Percentiles rank a stretch among this genome's conserved stretches.
Conservation (phyloP, 2,329 filamentous ascomycete genomes). For the Apiospora phragmitis region DNA sequence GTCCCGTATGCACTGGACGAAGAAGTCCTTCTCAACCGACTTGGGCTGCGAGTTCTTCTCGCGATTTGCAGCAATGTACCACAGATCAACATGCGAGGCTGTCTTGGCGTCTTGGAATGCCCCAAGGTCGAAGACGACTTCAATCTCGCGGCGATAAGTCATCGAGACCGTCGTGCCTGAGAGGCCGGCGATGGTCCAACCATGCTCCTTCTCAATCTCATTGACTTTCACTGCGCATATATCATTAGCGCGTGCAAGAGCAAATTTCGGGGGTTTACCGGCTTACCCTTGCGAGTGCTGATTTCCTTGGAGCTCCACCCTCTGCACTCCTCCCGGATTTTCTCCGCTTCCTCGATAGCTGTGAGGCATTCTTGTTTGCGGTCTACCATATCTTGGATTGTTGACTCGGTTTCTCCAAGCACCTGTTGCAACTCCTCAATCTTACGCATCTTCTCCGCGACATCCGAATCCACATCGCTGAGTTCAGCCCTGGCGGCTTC, state of each 20-base stretch:
- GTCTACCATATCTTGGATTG: slow-evolving; percentile 62
- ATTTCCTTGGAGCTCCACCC: slow-evolving; percentile 89
- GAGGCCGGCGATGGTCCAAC: slow-evolving; percentile 72
- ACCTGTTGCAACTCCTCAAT: slow-evolving; percentile 68
- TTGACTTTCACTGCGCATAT: slow-evolving; percentile 59
- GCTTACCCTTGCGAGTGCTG: slow-evolving; percentile 70
- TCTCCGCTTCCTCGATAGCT: slow-evolving; percentile 81
- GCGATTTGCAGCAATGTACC: slow-evolving; percentile 64
- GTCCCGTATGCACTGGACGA: slow-evolving; percentile 70
- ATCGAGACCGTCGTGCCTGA: slow-evolving; percentile 66
- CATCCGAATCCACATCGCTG: slow-evolving; percentile 61
- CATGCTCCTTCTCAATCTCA: slow-evolving; percentile 63
- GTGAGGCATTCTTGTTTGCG: slow-evolving; percentile 69
- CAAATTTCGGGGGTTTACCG: not conserved
- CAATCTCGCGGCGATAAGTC: slow-evolving; percentile 70
- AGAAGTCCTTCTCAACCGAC: slow-evolving; percentile 71
- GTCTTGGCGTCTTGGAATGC: slow-evolving; percentile 53
- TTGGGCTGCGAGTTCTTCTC: slow-evolving; percentile 54
- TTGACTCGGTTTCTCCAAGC: slow-evolving; percentile 64
- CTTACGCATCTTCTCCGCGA: slow-evolving; percentile 67
- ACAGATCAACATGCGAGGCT: slow-evolving; percentile 64
- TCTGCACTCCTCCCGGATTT: slow-evolving; percentile 80
- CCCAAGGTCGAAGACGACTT: slow-evolving; percentile 69
- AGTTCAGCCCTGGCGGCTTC: slow-evolving; percentile 71
- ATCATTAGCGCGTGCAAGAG: slow-evolving; percentile 34